Evolutionary conservation across 2,329 filamentous ascomycete genomes (phyloP).

Genomic region (Paraphaeosphaeria sporulosa): DNA sequence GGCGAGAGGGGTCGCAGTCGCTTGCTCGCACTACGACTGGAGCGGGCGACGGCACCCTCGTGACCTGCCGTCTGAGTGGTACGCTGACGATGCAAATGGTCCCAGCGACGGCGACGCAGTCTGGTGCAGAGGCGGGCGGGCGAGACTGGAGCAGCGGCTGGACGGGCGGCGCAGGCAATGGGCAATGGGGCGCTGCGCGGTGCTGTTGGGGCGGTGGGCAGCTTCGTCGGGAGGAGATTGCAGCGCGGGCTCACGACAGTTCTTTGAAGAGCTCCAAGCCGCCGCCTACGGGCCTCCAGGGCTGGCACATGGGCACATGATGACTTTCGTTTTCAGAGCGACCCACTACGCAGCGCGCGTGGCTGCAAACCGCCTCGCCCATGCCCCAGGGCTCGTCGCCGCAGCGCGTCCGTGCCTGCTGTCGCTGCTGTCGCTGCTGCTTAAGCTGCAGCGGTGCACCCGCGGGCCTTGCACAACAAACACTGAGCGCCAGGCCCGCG

Average conservation of each 20-base stretch:
- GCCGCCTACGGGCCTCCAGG: neutral
- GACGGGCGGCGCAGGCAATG: neutral
- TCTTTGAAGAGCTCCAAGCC: conserved; percentile 5
- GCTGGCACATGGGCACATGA: conserved; percentile 17
- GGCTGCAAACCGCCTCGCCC: conserved; percentile 8
- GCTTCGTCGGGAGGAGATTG: conserved; percentile 3
- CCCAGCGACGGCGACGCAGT: neutral
- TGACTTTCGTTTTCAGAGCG: conserved; percentile 5
- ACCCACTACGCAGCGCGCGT: conserved; percentile 8
- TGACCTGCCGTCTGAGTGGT: conserved; percentile 2
- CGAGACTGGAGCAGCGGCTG: neutral
- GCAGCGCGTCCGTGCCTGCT: too few relatives aligned
- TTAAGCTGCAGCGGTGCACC: neutral
- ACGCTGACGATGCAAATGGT: conserved; percentile 1
- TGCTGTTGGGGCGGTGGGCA: neutral
- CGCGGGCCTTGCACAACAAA: too few relatives aligned
- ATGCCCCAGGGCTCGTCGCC: neutral
- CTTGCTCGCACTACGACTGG: neutral
- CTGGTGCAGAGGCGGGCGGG: neutral
- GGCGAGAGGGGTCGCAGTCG: neutral
- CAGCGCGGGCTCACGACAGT: neutral
- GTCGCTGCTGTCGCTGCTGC: too few relatives aligned
- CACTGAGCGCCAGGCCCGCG: too few relatives aligned
- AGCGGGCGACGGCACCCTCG: neutral
- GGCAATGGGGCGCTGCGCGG: neutral